Base-by-base conservation (phyloP, 257 asterid species). In the Fraxinus quadrangulata region DNA sequence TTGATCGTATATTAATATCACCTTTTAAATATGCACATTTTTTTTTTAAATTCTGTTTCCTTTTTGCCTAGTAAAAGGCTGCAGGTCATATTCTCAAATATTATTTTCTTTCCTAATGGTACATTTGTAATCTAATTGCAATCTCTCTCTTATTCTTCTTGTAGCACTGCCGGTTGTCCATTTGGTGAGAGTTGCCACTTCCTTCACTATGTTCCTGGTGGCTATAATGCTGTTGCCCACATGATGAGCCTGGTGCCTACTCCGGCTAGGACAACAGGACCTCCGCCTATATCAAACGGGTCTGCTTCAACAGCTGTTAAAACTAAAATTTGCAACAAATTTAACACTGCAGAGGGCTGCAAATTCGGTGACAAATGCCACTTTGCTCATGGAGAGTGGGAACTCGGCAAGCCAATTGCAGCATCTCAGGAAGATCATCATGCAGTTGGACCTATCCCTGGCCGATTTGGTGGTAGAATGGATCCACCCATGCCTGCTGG, bases 321-420 rank as follows among this genome's bases (percentile, higher is more conserved):
- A 75, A 87, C 92, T 77, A 90, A 90, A 84, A 76, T 94, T 33
- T 94, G 99, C 92, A 91, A 84, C 88, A 92, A 84, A 70, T 92
- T 40, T 85, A 91, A 85, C 85, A 83, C 90, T 4, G 92, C 94
- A 2, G 99, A 91, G 77, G 97, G 99, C 42, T 94, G 99, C 92
- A 94, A 92, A 82, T 94, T 85, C 17, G 97, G 97, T 1, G 91
- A 92, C 79, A 90, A 89, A 79, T 94, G 99, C 87, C 82, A 88
- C 81, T 94, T 94, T 28, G 99, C 99, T 14, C 99, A 94, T 39
- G 99, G 99, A 10, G 99, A 94, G 49, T 91, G 95, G 96, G 96
- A 94, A 84, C 89, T 94, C 11, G 96, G 95, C 11, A 92, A 77
- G 84, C 88, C 91, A 63, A 75, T 87, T 2, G 67, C 51, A 31